A percentile compares a stretch with the other conserved stretches of the same genome.
Evolutionary conservation across 2,329 filamentous ascomycete species (phyloP).

Genomic region (Hymenoscyphus albidus): DNA sequence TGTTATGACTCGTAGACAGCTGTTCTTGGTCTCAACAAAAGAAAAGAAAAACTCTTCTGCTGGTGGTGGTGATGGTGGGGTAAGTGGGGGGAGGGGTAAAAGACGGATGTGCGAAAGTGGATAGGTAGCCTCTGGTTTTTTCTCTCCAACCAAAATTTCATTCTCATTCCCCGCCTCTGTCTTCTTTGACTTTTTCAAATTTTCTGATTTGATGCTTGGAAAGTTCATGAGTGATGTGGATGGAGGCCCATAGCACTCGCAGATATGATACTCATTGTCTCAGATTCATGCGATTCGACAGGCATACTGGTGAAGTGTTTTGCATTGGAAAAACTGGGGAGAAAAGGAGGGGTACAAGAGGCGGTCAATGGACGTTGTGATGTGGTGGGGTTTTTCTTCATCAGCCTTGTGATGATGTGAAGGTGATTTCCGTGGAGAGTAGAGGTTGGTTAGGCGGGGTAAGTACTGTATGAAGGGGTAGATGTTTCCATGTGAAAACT

Average conservation of each 20-base stretch:
- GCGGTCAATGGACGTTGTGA: neutral
- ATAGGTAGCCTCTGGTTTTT: neutral
- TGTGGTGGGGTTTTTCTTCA: neutral
- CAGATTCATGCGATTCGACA: neutral
- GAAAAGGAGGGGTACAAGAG: neutral
- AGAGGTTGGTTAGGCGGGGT: neutral
- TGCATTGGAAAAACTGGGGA: neutral
- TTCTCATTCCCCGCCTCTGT: neutral
- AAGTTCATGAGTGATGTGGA: neutral
- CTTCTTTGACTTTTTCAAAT: neutral
- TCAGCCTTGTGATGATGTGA: neutral
- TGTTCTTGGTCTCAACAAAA: neutral
- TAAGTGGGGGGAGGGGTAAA: slow-evolving; percentile 4
- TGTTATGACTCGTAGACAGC: slow-evolving; percentile 1
- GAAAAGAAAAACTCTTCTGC: neutral
- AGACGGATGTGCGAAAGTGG: neutral
- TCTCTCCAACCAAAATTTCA: neutral
- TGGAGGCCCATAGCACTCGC: neutral
- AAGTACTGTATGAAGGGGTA: neutral
- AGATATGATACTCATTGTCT: neutral
- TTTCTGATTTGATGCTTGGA: neutral
- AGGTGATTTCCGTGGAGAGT: neutral
- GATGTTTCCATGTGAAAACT: neutral
- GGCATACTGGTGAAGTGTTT: neutral
- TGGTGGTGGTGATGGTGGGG: neutral